Base-by-base conservation (phyloP, 2,329 filamentous ascomycete species). In the Fusarium globosum region DNA sequence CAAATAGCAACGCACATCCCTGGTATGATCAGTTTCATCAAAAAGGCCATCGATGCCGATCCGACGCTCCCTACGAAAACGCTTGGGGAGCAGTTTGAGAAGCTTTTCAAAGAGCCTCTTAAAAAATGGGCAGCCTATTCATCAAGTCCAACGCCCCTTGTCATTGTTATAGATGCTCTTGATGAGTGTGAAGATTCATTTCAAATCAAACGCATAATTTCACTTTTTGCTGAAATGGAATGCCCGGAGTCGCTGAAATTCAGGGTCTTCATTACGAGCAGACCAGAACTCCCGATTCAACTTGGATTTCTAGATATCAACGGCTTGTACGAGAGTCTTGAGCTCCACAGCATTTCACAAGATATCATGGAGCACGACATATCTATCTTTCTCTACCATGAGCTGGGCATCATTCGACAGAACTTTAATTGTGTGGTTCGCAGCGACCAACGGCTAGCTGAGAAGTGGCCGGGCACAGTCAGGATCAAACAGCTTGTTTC, bases 1-100 rank as follows among this genome's bases (percentile, higher is more conserved):
- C 81, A 85, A 61, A 76, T 86, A 9, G 69, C 28, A 4, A n/a
- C 33, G 4, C 6, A 26, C 12, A 7, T 21, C 10, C 28, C 53
- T 5, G 16, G 21, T 18, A 33, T 45, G 21, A 14, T 11, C 12
- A 13, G 7, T 15, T 39, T 12, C 13, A 26, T 53, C 13, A 21
- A 21, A 13, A 28, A 39, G 20, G 10, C 23, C n/a, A 26, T 39
- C 1, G 23, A 53, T 28, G 35, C 18, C 10, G 35, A 39, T 39
- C 23, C 18, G 13, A 42, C 38, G 2, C 14, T 56, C 16, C 18
- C 26, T 13, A 18, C 14, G 0, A 56, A 42, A 23, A 23, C 16
- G 0, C 15, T 56, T 6, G 16, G 10, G 0, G 21, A 42, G 10
- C 36, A 56, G 20, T 56, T 56, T 30, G 16, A 33, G 8, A 42